A percentile compares a stretch with the other conserved stretches of the same genome.
These are phyloP conservation scores for Vanrija humicola DNA, from an alignment of 1,284 basidiomycete species.

Conservation along the genomic window DNA sequence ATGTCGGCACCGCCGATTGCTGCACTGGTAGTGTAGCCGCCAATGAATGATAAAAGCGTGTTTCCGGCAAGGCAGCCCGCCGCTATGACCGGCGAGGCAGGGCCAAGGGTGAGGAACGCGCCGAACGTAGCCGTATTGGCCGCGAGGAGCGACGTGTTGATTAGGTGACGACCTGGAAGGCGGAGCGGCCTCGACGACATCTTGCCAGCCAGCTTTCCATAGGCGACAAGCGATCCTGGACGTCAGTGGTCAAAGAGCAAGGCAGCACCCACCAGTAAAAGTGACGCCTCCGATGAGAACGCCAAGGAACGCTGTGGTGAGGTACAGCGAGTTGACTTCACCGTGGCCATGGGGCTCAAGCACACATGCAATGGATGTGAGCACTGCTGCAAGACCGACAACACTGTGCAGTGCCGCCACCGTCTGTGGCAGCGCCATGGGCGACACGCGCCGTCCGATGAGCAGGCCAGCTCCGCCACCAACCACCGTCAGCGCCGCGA, in stretches of 20 bases:
- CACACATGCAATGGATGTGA: slow-evolving; percentile 76
- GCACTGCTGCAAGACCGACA: slow-evolving; percentile 76
- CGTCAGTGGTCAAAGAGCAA: slow-evolving; percentile 60
- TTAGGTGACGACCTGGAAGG: slow-evolving; percentile 68
- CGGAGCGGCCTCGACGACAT: slow-evolving; percentile 68
- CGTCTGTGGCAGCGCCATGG: slow-evolving; percentile 78
- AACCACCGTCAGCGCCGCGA: slow-evolving; percentile 66
- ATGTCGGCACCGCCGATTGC: slow-evolving; percentile 85
- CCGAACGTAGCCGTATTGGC: slow-evolving; percentile 67
- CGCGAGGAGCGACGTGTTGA: slow-evolving; percentile 65
- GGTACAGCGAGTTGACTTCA: slow-evolving; percentile 58
- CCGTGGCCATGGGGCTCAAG: slow-evolving; percentile 59
- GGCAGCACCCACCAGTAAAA: slow-evolving; percentile 38
- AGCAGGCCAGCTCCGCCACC: slow-evolving; percentile 63
- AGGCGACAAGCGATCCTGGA: slow-evolving; percentile 79
- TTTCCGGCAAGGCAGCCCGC: slow-evolving; percentile 71
- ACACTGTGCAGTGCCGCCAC: slow-evolving; percentile 70
- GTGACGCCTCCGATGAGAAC: slow-evolving; percentile 65
- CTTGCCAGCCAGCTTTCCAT: slow-evolving; percentile 73
- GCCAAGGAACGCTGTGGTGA: slow-evolving; percentile 76
- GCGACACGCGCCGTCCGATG: slow-evolving; percentile 73
- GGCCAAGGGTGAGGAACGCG: slow-evolving; percentile 66
- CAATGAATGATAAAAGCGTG: slow-evolving; percentile 69
- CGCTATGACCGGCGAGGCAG: slow-evolving; percentile 64
- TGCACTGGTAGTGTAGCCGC: slow-evolving; percentile 72